Conservation (phyloP, 768 basidiomycete species). For the Erythrobasidium yunnanense region DNA sequence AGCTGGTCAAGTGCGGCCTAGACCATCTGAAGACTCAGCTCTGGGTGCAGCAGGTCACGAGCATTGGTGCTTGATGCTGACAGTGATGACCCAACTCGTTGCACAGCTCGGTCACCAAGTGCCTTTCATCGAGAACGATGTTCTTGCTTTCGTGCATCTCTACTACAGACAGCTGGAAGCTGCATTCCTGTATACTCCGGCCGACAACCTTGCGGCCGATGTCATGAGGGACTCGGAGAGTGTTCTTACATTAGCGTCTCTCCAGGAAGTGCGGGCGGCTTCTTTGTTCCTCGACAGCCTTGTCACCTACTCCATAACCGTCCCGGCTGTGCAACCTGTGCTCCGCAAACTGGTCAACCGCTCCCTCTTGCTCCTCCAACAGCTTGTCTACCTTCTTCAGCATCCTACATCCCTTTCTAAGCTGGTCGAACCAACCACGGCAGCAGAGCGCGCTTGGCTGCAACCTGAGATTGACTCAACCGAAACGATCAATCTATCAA, state of each 20-base stretch:
- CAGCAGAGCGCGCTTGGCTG: slow-evolving; percentile 59
- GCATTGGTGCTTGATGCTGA: slow-evolving; percentile 73
- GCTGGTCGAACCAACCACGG: slow-evolving; percentile 64
- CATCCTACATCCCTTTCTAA: slow-evolving; percentile 81
- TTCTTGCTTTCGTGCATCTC: slow-evolving; percentile 71
- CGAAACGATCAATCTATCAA: slow-evolving; percentile 46
- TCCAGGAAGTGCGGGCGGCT: slow-evolving; percentile 75
- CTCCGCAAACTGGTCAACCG: slow-evolving; percentile 38
- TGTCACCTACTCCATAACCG: background rate
- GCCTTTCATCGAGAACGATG: slow-evolving; percentile 70
- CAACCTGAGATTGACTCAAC: slow-evolving; percentile 50
- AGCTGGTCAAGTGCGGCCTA: slow-evolving; percentile 58
- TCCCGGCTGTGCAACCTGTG: background rate
- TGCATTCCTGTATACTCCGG: slow-evolving; percentile 46
- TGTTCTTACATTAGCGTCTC: slow-evolving; percentile 58
- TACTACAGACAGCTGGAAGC: slow-evolving; percentile 68
- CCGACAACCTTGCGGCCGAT: background rate
- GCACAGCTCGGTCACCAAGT: slow-evolving; percentile 54
- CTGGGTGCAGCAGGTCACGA: slow-evolving; percentile 47
- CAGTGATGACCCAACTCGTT: slow-evolving; percentile 64
- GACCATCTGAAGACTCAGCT: slow-evolving; percentile 46
- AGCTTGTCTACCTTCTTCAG: slow-evolving; percentile 76
- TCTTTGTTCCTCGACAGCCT: slow-evolving; percentile 47
- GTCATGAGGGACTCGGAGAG: slow-evolving; percentile 65
- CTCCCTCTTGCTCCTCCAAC: slow-evolving; percentile 55